Base-by-base conservation (phyloP, 83 land plant species). In the Picea engelmannii region DNA sequence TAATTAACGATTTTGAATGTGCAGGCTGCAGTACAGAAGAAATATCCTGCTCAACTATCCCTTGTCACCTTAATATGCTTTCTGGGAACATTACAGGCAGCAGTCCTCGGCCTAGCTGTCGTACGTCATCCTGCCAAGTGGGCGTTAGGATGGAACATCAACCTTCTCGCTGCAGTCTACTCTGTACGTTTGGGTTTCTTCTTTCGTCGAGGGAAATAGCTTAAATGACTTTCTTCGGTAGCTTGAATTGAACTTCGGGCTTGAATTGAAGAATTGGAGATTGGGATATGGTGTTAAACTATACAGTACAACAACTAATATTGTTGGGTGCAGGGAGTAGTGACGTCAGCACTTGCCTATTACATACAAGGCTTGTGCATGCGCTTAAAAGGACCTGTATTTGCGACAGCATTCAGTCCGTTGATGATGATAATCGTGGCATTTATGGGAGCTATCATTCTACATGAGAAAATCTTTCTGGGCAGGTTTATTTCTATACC, bases 91-190 rank as follows among this genome's bases (percentile, higher is more conserved):
- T 31, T 31, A 31, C 35, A 31, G 35, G 35, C 35, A 31, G 2
- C 35, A 31, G 35, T 31, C 2, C 35, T 31, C 35, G 2, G 35
- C 35, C 2, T 31, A 31, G 35, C 35, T 31, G 2, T 31, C 2
- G 35, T 31, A 31, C 35, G 35, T 31, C 2, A 31, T 61, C 71
- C 77, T 23, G 75, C 83, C 4, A 85, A 65, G 3, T 90, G 92
- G 92, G 66, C 31, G 5, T 13, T 90, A 7, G 85, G 87, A 61
- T 90, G 75, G 63, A 84, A 90, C 80, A 80, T 87, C 5, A 82
- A 87, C 78, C 92, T 90, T 11, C 78, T 90, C 3, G 89, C 90
- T 67, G 84, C 85, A 35, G 84, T 80, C 15, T 90, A 90, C 71
- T 73, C 85, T 16, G 86, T 84, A 35, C 75, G 84, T 75, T 55